Evolutionary conservation across 2,329 filamentous ascomycete genomes (phyloP).

Genomic region (Alternaria postmessia): DNA sequence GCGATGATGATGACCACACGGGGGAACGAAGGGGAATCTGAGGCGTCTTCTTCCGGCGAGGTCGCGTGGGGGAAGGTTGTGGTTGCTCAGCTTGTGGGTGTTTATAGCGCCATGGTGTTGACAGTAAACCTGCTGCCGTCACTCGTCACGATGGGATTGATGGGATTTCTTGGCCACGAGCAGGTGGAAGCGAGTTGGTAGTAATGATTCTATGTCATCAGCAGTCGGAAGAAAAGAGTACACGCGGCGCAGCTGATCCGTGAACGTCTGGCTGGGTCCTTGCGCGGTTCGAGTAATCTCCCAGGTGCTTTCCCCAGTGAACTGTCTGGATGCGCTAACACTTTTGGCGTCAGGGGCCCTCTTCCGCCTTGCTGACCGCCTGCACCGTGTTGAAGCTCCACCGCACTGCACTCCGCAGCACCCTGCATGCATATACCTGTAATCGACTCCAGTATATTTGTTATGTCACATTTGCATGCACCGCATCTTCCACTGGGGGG

Average conservation of each 20-base stretch:
- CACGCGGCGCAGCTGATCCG: slow-evolving; percentile 17
- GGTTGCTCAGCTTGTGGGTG: slow-evolving; percentile 15
- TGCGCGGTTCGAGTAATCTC: slow-evolving; percentile 26
- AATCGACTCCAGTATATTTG: no score
- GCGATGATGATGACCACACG: slow-evolving; percentile 27
- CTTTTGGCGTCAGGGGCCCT: slow-evolving; percentile 22
- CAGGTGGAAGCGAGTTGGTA: background rate
- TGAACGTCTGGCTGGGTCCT: slow-evolving; percentile 14
- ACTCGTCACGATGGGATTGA: slow-evolving; percentile 11
- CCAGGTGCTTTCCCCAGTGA: slow-evolving; percentile 18
- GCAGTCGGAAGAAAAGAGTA: slow-evolving; percentile 5
- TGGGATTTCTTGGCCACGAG: background rate
- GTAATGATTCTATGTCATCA: background rate
- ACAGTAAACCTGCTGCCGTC: slow-evolving; percentile 13
- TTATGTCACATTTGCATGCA: no score
- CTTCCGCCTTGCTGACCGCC: slow-evolving; percentile 31
- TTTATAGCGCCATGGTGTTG: slow-evolving; percentile 26
- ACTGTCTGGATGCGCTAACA: slow-evolving; percentile 19
- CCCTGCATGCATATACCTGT: background rate
- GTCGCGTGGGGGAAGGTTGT: slow-evolving; percentile 17
- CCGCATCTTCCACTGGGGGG: no score
- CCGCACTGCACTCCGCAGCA: background rate
- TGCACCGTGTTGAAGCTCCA: background rate
- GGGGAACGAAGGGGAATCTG: background rate
- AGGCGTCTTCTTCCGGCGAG: background rate